Conservation (phyloP, 805 yeast genomes). For the Clavispora fructus region DNA sequence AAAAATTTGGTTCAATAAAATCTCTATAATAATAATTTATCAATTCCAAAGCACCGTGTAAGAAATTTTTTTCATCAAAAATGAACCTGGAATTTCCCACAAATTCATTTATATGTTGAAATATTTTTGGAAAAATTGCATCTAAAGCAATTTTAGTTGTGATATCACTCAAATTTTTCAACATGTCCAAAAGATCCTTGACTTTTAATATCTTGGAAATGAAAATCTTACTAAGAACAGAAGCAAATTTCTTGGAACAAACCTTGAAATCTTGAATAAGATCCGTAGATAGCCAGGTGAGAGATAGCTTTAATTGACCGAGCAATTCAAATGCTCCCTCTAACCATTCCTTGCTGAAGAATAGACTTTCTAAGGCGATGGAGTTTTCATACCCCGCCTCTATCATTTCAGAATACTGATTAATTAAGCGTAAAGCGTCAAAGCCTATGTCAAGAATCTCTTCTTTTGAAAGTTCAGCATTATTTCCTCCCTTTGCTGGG, state of each 20-base stretch:
- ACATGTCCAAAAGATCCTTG: slow-evolving; percentile 18
- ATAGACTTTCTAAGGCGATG: slow-evolving; percentile 19
- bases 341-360: slow-evolving; percentile 27
- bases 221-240: slow-evolving; percentile 31
- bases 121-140: slow-evolving; percentile 30
- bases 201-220: slow-evolving; percentile 23
- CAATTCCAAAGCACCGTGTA: slow-evolving; percentile 22
- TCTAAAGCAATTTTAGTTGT: slow-evolving; percentile 31
- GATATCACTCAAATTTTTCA: slow-evolving; percentile 27
- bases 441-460: slow-evolving; percentile 20
- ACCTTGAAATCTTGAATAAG: slow-evolving; percentile 3
- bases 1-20: slow-evolving; percentile 25
- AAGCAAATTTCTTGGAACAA: slow-evolving; percentile 23
- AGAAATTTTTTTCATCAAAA: slow-evolving; percentile 27
- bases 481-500: slow-evolving; percentile 14
- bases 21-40: slow-evolving; percentile 24
- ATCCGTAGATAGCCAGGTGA: slow-evolving; percentile 20
- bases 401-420: slow-evolving; percentile 27
- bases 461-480: slow-evolving; percentile 1
- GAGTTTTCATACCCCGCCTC: slow-evolving; percentile 23
- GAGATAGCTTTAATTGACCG: slow-evolving; percentile 26
- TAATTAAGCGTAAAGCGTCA: slow-evolving; percentile 33
- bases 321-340: slow-evolving; percentile 36
- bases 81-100: slow-evolving; percentile 29
- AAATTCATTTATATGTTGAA: slow-evolving; percentile 32